Percentiles rank a stretch among this genome's conserved stretches.
phyloP scores from a whole-genome alignment of 768 basidiomycete genomes.

The Pleurotus eryngii region DNA sequence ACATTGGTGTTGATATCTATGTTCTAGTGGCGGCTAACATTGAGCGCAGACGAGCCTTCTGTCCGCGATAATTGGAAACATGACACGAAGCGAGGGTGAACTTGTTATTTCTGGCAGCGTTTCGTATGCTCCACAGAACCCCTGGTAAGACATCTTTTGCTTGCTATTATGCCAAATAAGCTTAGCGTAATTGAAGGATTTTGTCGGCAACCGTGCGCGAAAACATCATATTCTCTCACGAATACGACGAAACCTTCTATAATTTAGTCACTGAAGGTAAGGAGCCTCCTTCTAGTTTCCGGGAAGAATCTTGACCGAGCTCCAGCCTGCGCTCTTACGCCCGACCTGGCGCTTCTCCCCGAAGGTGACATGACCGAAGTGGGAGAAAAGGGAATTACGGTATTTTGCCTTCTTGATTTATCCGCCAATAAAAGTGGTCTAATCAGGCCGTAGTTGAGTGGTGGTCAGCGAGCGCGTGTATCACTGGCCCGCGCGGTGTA shows the following conservation, averaged over 20 bases:
- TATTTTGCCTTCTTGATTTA: constrained; percentile 25
- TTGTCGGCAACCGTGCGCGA: constrained; percentile 83
- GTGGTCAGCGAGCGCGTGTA: constrained; percentile 82
- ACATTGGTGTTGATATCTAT: too few species aligned
- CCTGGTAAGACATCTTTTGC: constrained; percentile 51
- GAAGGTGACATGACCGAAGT: constrained; percentile 85
- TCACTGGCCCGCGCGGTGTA: constrained; percentile 88
- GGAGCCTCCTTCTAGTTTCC: background rate
- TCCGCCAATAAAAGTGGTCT: background rate
- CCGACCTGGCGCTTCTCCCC: constrained; percentile 75
- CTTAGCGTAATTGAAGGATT: constrained; percentile 45
- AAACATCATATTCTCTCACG: constrained; percentile 90
- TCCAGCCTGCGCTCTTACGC: constrained; percentile 78
- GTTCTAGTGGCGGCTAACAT: too few species aligned
- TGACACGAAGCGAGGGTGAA: constrained; percentile 72
- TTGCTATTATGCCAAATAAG: background rate
- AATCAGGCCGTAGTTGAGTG: constrained; percentile 51
- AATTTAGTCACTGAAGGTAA: constrained; percentile 76
- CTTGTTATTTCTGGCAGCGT: constrained; percentile 67
- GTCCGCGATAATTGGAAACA: constrained; percentile 84
- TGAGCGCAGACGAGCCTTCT: constrained; percentile 60
- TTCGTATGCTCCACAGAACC: constrained; percentile 84
- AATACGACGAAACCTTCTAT: constrained; percentile 84
- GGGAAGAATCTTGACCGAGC: background rate
- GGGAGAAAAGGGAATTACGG: constrained; percentile 82